phyloP scores from a whole-genome alignment of 1,284 basidiomycete species.

The Puccinia polysora region DNA sequence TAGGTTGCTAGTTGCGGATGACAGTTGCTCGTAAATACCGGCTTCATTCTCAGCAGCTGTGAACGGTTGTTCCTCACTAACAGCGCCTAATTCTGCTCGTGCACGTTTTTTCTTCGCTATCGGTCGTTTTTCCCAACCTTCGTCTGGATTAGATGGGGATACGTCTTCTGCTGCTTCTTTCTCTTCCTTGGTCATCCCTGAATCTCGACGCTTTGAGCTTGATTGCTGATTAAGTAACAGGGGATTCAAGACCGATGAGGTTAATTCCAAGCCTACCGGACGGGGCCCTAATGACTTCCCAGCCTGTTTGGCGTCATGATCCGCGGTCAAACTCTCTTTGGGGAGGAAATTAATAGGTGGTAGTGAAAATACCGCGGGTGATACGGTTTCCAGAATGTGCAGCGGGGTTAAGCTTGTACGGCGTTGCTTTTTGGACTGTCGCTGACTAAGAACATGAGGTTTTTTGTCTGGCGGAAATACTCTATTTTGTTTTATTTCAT shows the following conservation, averaged over 20 bases:
- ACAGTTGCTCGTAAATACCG: too few species aligned
- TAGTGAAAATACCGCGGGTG: background rate
- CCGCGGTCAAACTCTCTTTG: background rate
- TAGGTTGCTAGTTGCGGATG: background rate
- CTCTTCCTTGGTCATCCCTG: background rate
- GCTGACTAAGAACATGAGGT: background rate
- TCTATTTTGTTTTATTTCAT: too few species aligned
- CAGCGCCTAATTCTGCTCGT: background rate
- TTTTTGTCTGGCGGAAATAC: too few species aligned
- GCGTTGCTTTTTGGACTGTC: background rate
- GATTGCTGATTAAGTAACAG: too few species aligned
- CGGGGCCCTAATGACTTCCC: background rate
- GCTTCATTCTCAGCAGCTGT: background rate
- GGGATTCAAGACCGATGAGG: background rate
- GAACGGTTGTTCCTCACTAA: background rate
- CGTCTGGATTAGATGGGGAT: background rate
- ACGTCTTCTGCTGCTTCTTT: background rate
- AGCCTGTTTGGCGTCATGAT: too few species aligned
- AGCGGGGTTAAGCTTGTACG: background rate
- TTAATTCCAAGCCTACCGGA: background rate
- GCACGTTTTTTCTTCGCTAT: background rate
- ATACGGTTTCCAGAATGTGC: background rate
- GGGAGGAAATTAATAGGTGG: background rate
- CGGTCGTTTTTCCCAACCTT: conserved; percentile 1
- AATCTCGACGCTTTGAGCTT: background rate